Conservation (phyloP, 2,329 filamentous ascomycete genomes). For the Microsporum canis region DNA sequence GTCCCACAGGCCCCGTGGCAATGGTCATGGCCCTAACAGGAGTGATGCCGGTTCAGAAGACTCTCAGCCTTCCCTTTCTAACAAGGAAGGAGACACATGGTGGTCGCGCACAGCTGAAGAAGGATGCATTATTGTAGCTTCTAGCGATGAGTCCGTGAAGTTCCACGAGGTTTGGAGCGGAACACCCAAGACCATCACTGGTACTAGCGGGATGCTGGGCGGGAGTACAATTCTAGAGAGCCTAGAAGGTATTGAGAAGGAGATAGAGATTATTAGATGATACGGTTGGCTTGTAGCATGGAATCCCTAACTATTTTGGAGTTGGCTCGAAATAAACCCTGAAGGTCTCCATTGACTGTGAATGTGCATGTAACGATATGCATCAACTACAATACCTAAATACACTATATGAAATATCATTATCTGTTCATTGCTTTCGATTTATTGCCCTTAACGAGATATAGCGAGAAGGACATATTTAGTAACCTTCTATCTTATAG, state of each 20-base stretch:
- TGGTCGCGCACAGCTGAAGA: constrained; percentile 51
- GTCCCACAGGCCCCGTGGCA: neutral
- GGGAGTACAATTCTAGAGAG: constrained; percentile 78
- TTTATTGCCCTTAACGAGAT: neutral
- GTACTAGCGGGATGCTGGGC: constrained; percentile 54
- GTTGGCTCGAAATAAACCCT: neutral
- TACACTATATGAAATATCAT: neutral
- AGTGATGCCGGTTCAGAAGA: neutral
- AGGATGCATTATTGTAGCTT: constrained; percentile 80
- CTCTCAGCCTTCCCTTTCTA: constrained; percentile 13
- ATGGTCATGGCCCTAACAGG: neutral
- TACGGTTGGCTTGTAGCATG: neutral
- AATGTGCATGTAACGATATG: neutral
- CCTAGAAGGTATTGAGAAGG: constrained; percentile 60
- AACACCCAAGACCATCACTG: constrained; percentile 43
- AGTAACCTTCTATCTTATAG: too few species aligned
- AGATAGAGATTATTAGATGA: constrained; percentile 53
- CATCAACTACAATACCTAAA: neutral
- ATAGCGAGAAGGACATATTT: neutral
- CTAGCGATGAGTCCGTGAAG: constrained; percentile 83
- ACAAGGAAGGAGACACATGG: constrained; percentile 44
- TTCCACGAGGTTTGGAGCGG: constrained; percentile 92
- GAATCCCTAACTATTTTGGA: neutral
- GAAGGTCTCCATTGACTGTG: neutral
- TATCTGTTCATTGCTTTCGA: neutral